Percentiles rank a stretch among this genome's conserved stretches.
These are phyloP conservation scores for Peniophora sp. DNA, from an alignment of 1,284 basidiomycete genomes.

Conservation along the genomic window DNA sequence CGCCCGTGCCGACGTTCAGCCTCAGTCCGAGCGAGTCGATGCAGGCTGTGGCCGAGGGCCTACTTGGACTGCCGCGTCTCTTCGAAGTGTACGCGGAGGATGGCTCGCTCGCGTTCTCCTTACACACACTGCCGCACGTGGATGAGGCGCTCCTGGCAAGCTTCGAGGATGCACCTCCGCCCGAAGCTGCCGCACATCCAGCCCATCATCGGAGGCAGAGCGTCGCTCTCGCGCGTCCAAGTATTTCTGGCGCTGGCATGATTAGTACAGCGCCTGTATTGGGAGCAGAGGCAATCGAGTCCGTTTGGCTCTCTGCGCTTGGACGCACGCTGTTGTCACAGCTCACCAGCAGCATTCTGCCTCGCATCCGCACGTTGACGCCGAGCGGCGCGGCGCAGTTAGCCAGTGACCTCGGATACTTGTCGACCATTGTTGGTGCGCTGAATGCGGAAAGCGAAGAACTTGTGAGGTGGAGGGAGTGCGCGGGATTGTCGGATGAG, in stretches of 20 bases:
- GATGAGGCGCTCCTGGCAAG: slow-evolving; percentile 48
- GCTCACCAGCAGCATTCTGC: slow-evolving; percentile 58
- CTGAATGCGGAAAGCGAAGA: slow-evolving; percentile 80
- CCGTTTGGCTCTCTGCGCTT: slow-evolving; percentile 87
- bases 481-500: slow-evolving; percentile 51
- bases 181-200: slow-evolving; percentile 18
- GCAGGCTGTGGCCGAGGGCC: slow-evolving; percentile 84
- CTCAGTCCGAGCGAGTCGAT: slow-evolving; percentile 85
- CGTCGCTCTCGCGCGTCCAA: background rate
- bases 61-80: slow-evolving; percentile 87
- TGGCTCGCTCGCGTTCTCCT: slow-evolving; percentile 83
- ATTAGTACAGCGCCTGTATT: background rate
- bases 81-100: slow-evolving; percentile 95
- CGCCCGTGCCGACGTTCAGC: slow-evolving; percentile 89
- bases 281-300: slow-evolving; percentile 62
- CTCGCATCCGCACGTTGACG: slow-evolving; percentile 54
- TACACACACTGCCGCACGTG: slow-evolving; percentile 73
- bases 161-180: slow-evolving; percentile 28
- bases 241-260: background rate
- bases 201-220: slow-evolving; percentile 11
- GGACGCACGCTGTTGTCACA: slow-evolving; percentile 71
- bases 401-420: slow-evolving; percentile 81
- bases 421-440: slow-evolving; percentile 86
- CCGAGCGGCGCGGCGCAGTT: slow-evolving; percentile 74
- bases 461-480: slow-evolving; percentile 69